Base-by-base conservation (phyloP, 176 grass and related monocot species). In the Phyllostachys edulis region DNA sequence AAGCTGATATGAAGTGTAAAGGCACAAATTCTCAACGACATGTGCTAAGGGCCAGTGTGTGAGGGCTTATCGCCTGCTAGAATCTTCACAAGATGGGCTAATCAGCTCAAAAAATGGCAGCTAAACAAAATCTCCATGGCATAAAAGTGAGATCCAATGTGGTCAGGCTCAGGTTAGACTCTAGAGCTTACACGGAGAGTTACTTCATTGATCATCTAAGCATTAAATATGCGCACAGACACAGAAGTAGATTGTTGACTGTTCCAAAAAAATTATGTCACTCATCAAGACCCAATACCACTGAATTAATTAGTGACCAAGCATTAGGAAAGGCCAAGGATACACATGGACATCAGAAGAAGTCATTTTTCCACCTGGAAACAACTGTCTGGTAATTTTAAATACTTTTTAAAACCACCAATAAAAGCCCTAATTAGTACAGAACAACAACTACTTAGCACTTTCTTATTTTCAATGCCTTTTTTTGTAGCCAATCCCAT, bases 381-480 rank as follows among this genome's bases (percentile, higher is more conserved):
- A 81, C 37, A 77, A n/a, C 71, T 70, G 27, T 8, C 3, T 50
- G 9, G 9, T 62, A 79, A 71, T 76, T 68, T 0, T 47, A 39
- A 24, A 5, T 69, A 67, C 55, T 80, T 62, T 75, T 81, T 81
- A 60, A 68, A 82, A 12, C 37, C 18, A 75, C 60, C 78, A 73
- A 65, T 24, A 74, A 23, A 47, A 45, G 11, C 4, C 18, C 16
- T 63, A 45, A 18, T 71, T 72, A 63, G 56, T 26, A 51, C 17
- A 73, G 77, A 79, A 37, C 44, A 10, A 78, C 26, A 29, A 80
- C 26, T 23, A 50, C 8, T 7, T 67, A 52, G 45, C 32, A 52
- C 45, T 24, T 37, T 38, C 34, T 68, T 39, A 34, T 34, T 51
- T 23, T 45, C 9, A 61, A 77, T 61, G 12, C n/a, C 37, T 76